These are phyloP conservation scores for Extremus antarcticus DNA, from an alignment of 495 filamentous ascomycete species.

Conservation along the genomic window DNA sequence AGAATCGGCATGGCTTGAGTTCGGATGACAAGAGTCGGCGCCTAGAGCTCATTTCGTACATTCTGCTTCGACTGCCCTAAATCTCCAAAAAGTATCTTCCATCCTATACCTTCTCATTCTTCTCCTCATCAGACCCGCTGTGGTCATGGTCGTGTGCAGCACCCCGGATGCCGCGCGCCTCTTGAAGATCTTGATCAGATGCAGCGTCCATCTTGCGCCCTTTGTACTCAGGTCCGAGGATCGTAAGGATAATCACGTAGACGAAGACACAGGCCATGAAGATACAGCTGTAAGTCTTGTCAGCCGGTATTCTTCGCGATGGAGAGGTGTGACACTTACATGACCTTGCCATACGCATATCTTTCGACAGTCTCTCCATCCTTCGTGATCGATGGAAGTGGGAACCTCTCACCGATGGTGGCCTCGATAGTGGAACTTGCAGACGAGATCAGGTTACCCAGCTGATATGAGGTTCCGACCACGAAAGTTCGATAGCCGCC, in stretches of 20 bases:
- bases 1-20: no score
- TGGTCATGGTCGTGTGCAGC: not conserved
- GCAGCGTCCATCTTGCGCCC: constrained; percentile 54
- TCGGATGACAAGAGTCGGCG: no score
- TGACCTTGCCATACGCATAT: constrained; percentile 81
- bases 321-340: constrained; percentile 27
- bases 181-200: constrained; percentile 54
- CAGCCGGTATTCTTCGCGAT: not conserved
- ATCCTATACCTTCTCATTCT: constrained; percentile 9
- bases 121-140: constrained; percentile 11
- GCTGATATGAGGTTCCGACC: constrained; percentile 73
- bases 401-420: constrained; percentile 71
- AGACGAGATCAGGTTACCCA: constrained; percentile 72
- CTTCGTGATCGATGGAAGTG: constrained; percentile 38
- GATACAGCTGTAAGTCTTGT: constrained; percentile 1
- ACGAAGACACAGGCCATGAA: constrained; percentile 77
- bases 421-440: constrained; percentile 76
- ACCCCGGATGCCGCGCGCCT: constrained; percentile 25
- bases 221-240: constrained; percentile 68
- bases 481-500: constrained; percentile 74
- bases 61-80: no score
- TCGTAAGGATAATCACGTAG: constrained; percentile 64
- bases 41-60: no score
- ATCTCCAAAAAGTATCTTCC: not conserved
- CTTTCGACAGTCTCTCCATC: constrained; percentile 36